Conservation (phyloP, 805 yeast species). For the Candida sonorensis region DNA sequence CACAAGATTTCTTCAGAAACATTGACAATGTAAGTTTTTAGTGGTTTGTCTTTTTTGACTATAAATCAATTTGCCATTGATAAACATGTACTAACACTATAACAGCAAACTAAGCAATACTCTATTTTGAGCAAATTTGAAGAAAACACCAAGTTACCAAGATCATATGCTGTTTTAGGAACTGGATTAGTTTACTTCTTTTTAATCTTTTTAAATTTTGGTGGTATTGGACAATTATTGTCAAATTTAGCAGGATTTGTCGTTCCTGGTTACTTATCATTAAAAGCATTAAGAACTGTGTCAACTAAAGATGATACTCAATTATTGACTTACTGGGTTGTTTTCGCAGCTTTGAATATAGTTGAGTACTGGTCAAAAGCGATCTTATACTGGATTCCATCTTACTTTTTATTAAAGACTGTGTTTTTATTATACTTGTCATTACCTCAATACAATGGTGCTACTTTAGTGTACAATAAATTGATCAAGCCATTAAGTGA, state of each 20-base stretch:
- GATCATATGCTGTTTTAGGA: conserved; percentile 76
- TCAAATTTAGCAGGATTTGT: conserved; percentile 90
- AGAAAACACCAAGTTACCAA: conserved; percentile 51
- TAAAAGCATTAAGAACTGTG: conserved; percentile 73
- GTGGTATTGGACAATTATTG: conserved; percentile 91
- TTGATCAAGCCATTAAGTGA: conserved; percentile 62
- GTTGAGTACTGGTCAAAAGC: conserved; percentile 95
- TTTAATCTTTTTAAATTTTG: conserved; percentile 79
- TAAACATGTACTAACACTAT: too few species aligned
- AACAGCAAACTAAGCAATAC: conserved; percentile 20
- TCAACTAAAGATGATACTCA: conserved; percentile 73
- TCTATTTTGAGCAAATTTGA: conserved; percentile 34
- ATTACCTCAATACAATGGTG: conserved; percentile 85
- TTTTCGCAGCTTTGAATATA: conserved; percentile 87
- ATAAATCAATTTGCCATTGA: too few species aligned
- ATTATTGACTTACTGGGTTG: conserved; percentile 95
- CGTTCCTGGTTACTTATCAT: conserved; percentile 83
- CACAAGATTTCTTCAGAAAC: neutral
- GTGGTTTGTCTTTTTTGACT: too few species aligned
- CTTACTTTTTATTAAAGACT: conserved; percentile 92
- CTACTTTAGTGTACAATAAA: conserved; percentile 57
- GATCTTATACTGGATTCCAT: conserved; percentile 91
- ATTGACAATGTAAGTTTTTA: conserved; percentile 1
- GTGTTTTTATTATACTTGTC: conserved; percentile 81
- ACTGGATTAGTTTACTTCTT: conserved; percentile 61